Percentiles rank a stretch among this genome's conserved stretches.
Evolutionary conservation across 768 basidiomycete genomes (phyloP).

Genomic region (Trametes maxima): DNA sequence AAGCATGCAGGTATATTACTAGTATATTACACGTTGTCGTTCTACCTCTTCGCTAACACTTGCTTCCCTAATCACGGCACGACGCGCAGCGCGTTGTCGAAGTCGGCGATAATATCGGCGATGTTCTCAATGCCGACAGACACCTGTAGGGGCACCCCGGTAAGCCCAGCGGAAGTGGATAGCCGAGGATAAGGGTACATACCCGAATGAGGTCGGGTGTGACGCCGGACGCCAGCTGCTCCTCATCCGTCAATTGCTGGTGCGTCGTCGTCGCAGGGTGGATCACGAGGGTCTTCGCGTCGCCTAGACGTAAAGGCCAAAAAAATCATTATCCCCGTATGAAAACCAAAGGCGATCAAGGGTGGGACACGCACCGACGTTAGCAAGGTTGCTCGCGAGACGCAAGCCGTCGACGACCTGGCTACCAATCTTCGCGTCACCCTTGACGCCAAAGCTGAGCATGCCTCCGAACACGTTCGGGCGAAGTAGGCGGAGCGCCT

Average conservation of each 20-base stretch:
- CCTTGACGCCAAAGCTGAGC: constrained; percentile 77
- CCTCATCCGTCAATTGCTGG: constrained; percentile 61
- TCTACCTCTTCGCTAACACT: background rate
- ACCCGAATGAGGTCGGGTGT: constrained; percentile 77
- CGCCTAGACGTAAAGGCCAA: constrained; percentile 39
- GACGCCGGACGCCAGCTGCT: constrained; percentile 68
- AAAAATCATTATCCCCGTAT: background rate
- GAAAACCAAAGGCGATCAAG: constrained; percentile 30
- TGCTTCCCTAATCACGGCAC: constrained; percentile 19
- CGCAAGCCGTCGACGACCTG: constrained; percentile 69
- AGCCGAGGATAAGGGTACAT: constrained; percentile 23
- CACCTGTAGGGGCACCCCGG: constrained; percentile 28
- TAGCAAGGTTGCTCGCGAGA: constrained; percentile 72
- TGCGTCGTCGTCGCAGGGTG: constrained; percentile 82
- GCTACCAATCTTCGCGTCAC: constrained; percentile 49
- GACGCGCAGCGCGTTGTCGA: constrained; percentile 39
- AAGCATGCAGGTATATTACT: background rate
- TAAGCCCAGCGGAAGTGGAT: too few relatives aligned
- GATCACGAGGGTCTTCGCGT: constrained; percentile 81
- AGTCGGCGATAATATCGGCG: constrained; percentile 47
- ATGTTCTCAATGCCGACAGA: constrained; percentile 47
- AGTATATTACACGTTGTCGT: background rate
- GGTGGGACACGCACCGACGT: constrained; percentile 55
- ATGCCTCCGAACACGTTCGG: constrained; percentile 68
- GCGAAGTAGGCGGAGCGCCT: constrained; percentile 60